Percentiles rank a stretch among this genome's conserved stretches.
Evolutionary conservation across 768 basidiomycete species (phyloP).

Genomic region (Leucosporidium creatinivorum): DNA sequence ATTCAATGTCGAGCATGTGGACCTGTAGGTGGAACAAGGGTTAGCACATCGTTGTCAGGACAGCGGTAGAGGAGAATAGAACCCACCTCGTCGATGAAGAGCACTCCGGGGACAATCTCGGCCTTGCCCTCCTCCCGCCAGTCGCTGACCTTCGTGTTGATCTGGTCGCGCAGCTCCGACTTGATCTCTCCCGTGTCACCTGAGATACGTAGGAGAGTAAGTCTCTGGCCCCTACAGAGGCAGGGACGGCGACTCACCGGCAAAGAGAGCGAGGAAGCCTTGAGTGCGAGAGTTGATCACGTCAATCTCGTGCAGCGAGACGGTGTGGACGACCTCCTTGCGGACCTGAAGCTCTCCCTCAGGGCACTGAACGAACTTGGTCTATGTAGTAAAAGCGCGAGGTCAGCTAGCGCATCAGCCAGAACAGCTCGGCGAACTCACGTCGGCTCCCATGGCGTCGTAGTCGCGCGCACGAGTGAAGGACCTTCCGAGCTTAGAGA

Average conservation of each 20-base stretch:
- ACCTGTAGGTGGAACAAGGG: slow-evolving; percentile 45
- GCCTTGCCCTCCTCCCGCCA: slow-evolving; percentile 99
- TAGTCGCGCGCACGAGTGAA: slow-evolving; percentile 97
- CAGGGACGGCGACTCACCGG: slow-evolving; percentile 35
- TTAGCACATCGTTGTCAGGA: slow-evolving; percentile 3
- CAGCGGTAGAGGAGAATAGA: neutral
- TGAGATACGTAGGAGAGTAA: slow-evolving; percentile 39
- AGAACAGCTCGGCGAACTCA: slow-evolving; percentile 46
- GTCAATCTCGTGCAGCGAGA: slow-evolving; percentile 96
- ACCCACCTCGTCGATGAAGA: slow-evolving; percentile 74
- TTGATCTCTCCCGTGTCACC: slow-evolving; percentile 99
- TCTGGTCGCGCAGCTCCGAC: slow-evolving; percentile 89
- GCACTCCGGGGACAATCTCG: slow-evolving; percentile 92
- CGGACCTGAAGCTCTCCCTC: slow-evolving; percentile 97
- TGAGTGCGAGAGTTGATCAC: slow-evolving; percentile 98
- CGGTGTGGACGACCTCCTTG: slow-evolving; percentile 94
- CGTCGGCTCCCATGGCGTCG: slow-evolving; percentile 98
- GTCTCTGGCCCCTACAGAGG: neutral
- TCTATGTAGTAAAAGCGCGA: slow-evolving; percentile 49
- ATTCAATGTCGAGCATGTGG: slow-evolving; percentile 75
- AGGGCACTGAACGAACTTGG: slow-evolving; percentile 95
- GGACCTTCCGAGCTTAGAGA: slow-evolving; percentile 89
- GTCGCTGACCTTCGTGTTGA: slow-evolving; percentile 91
- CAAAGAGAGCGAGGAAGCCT: slow-evolving; percentile 83
- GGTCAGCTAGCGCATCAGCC: neutral